Evolutionary conservation across 768 basidiomycete species (phyloP), one percentile per base, ranked within the genome.

Genomic region (Suillus clintonianus): DNA sequence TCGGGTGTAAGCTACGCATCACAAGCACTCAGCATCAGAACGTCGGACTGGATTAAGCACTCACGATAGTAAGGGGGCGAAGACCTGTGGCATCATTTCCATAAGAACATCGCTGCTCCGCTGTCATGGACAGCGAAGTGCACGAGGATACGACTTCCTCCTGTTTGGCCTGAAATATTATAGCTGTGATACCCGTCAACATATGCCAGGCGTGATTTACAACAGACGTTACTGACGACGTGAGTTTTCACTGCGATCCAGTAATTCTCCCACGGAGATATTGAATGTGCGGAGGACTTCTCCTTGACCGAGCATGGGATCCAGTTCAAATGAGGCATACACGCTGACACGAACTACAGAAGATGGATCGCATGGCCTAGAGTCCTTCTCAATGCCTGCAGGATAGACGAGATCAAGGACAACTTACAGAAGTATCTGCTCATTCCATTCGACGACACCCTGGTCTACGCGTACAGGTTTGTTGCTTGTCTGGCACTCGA

Each of bases 241-340:
- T 2, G 41, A 37, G 0, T 10, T 41, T 24, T 61, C 14, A 19
- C 48, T 58, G 8, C 15, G 54, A 32, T 62, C 42, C 19, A 58
- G 9, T 19, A 62, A 45, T n/a, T 62, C 42, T 10, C 19, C 22
- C 0, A 58, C 34, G 34, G 19, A 47, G 30, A 62, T 59, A 50
- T 65, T 30, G 7, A 59, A 56, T 41, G 14, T 19, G 27, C 19
- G 22, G 34, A 67, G 51, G 22, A n/a, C 3, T 22, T 67, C 66
- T 37, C 66, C 66, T 0, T 30, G 42, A 17, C 66, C 61, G 19
- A 67, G n/a, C 39, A 50, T 62, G 9, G 51, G 43, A 13, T 42
- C 58, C n/a, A 62, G 13, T 11, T 67, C 64, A 24, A 56, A 67
- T 8, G 66, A 65, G 13, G 64, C 66, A 39, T 34, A 17, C 3